A percentile compares a stretch with the other conserved stretches of the same genome.
phyloP scores from a whole-genome alignment of 164 flowering plant genomes.

The Pachysandra terminalis region DNA sequence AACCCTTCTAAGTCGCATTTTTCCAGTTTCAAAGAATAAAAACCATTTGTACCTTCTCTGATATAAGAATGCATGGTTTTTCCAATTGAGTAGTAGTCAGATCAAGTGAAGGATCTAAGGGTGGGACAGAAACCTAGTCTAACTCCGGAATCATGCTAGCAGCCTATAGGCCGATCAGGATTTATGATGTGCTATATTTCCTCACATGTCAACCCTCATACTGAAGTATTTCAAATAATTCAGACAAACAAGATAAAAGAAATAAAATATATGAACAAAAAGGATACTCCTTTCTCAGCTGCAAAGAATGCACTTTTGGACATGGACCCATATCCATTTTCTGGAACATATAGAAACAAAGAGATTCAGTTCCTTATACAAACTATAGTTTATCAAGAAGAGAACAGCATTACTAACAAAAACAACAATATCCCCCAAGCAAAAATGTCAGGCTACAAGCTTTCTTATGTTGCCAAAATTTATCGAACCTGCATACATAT shows the following conservation, averaged over 20 bases:
- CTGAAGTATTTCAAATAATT: not conserved
- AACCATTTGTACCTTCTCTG: too few relatives aligned
- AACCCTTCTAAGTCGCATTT: too few relatives aligned
- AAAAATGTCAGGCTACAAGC: not conserved
- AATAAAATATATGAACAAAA: conserved; percentile 3
- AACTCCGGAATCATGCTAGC: not conserved
- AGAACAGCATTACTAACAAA: not conserved
- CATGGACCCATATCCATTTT: conserved; percentile 99
- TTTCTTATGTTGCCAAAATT: not conserved
- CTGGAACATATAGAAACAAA: conserved; percentile 32
- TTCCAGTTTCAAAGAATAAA: too few relatives aligned
- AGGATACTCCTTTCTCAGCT: conserved; percentile 95
- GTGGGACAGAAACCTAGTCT: not conserved
- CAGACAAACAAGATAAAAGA: not conserved
- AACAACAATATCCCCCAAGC: not conserved
- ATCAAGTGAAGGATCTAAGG: not conserved
- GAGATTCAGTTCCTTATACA: not conserved
- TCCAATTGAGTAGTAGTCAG: not conserved
- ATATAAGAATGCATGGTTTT: too few relatives aligned
- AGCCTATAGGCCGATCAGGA: not conserved
- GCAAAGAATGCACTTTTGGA: conserved; percentile 90
- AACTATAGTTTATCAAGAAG: not conserved
- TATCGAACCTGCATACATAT: too few relatives aligned
- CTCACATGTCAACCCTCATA: not conserved
- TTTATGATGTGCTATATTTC: too few relatives aligned